Percentiles rank a stretch among this genome's conserved stretches.
phyloP scores from a whole-genome alignment of 2,329 filamentous ascomycete genomes.

The Thielaviopsis populi region DNA sequence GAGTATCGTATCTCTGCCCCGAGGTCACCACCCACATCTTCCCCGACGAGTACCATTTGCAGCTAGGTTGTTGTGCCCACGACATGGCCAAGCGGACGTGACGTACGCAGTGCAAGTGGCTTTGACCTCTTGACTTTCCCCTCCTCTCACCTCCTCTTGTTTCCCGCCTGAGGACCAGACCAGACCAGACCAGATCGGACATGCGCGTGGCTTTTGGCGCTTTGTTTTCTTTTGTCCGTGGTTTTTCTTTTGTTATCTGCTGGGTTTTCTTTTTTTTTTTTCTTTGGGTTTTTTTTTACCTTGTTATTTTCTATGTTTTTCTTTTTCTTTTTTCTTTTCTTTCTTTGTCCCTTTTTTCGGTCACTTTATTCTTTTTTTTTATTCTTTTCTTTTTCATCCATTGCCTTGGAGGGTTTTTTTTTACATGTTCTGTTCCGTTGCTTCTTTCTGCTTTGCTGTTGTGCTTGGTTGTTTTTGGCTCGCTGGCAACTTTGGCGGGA shows the following conservation, averaged over 20 bases:
- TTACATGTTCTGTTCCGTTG: not conserved
- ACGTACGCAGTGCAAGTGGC: not conserved
- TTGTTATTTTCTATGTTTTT: not conserved
- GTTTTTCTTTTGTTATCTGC: not conserved
- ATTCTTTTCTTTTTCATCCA: not conserved
- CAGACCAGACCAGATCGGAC: no score
- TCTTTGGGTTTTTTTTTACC: not conserved
- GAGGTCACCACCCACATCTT: no score
- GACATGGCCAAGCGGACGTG: no score
- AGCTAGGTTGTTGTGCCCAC: no score
- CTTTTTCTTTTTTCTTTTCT: not conserved
- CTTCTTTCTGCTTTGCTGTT: not conserved
- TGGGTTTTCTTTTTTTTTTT: not conserved
- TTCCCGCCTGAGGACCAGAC: no score
- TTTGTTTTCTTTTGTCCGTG: not conserved
- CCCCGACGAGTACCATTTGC: no score
- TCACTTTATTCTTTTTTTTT: not conserved
- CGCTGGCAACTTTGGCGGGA: no score
- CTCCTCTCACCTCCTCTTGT: not conserved
- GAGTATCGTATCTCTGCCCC: no score
- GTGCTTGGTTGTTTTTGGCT: no score
- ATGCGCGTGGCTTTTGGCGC: not conserved
- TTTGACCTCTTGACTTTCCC: no score
- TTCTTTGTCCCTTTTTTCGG: not conserved
- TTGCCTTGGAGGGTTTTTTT: not conserved